A percentile compares a stretch with the other conserved stretches of the same genome.
Conservation (phyloP, 1,284 basidiomycete species). For the Puccinia horiana region DNA sequence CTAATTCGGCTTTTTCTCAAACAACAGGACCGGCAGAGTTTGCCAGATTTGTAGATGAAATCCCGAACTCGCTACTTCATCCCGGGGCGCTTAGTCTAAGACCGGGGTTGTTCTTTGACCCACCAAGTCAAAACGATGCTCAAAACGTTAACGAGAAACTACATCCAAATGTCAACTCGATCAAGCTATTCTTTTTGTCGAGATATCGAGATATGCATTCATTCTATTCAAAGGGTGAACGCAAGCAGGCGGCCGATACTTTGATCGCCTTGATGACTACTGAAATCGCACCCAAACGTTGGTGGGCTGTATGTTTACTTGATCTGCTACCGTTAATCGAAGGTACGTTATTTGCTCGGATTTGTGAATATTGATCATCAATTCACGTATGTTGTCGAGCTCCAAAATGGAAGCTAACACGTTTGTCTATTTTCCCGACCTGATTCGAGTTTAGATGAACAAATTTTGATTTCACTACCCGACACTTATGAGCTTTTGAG, state of each 20-base stretch:
- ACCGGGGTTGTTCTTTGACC: conserved; percentile 34
- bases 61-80: conserved; percentile 45
- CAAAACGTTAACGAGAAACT: background rate
- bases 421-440: background rate
- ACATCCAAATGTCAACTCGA: conserved; percentile 51
- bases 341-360: background rate
- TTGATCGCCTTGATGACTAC: conserved; percentile 60
- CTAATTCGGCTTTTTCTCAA: background rate
- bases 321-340: conserved; percentile 47
- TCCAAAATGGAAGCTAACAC: background rate
- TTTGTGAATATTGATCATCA: too few species aligned
- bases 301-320: conserved; percentile 58
- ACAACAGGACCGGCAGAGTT: conserved; percentile 46
- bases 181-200: conserved; percentile 61
- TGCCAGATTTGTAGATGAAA: conserved; percentile 47
- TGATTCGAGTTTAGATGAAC: conserved; percentile 26
- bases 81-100: conserved; percentile 20
- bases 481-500: conserved; percentile 47
- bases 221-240: conserved; percentile 57
- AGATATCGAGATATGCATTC: conserved; percentile 62
- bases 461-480: conserved; percentile 37
- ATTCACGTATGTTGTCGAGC: too few species aligned
- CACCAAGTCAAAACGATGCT: background rate
- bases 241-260: conserved; percentile 58
- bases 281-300: conserved; percentile 60